Evolutionary conservation across 352 stramenopile genomes (phyloP), one percentile per base, ranked within the genome.

Genomic region (Elongisporangium anandrum): DNA sequence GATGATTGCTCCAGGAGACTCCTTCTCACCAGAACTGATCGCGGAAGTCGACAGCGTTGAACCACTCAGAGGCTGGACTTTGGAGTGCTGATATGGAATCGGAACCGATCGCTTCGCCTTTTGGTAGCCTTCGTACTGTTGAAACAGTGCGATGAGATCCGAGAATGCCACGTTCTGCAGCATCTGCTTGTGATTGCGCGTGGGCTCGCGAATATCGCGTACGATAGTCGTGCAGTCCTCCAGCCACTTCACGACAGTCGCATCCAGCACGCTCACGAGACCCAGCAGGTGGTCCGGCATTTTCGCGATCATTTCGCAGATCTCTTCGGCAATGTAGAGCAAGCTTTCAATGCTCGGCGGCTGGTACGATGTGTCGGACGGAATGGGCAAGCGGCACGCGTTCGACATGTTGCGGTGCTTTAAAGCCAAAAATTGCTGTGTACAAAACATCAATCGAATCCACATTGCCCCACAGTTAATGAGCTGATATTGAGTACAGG

Each of bases 121-220:
- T 38, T 78, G 70, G 59, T 91, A 92, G 6, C 78, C 66, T 56
- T 88, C 77, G 53, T 90, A 90, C 55, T 83, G 66, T 56, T 93
- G 81, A 54, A 88, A 91, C 48, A 74, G 61, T 0, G 68, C 57
- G 45, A 81, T 64, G 6, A 94, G 58, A 41, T 92, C 83, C 15
- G 69, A 76, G 49, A 79, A 86, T 3, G 72, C 73, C 26, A 84
- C 69, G 52, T 73, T 87, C 63, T 88, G 75, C 19, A 84, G 61
- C 10, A 79, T 66, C 50, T 85, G 75, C 10, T 77, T 67, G 53
- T 92, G 72, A 49, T 94, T 94, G 12, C 90, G 65, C 19, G 81
- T 92, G 15, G 69, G 70, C 29, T 93, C 80, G n/a, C 81, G 75
- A 52, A 93, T 91, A 53, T 90, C 85, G 22, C 83, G 87, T 29